Base-by-base conservation (phyloP, 768 basidiomycete genomes). In the Strobilomyces echinocephalus region DNA sequence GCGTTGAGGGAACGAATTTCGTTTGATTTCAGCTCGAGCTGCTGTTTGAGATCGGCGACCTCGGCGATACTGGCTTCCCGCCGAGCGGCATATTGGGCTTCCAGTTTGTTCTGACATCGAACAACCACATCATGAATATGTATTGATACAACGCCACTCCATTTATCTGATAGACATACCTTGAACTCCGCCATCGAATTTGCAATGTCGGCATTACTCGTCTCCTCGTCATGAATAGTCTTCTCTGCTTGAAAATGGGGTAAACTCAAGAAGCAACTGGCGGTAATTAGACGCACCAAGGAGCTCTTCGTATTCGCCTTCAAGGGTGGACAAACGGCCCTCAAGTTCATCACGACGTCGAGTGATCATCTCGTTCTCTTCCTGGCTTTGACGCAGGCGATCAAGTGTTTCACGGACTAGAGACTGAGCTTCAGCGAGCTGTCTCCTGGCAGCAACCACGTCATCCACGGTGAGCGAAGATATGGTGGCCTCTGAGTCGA, bases 251-350 rank as follows among this genome's bases (percentile, higher is more conserved):
- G 41, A 33, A 18, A 44, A 61, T 54, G 54, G 54, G 34, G 16
- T 50, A 40, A 60, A 46, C 35, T 45, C 33, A 47, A 47, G 14
- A 56, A 41, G 18, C 18, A n/a, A 14, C 8, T 14, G 35, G 35
- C 15, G 16, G 18, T 49, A 53, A 38, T 45, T 26, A 50, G 38
- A 74, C 84, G 59, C 58, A 93, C 94, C 95, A 31, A 99, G 79
- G 24, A 98, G 79, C 71, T 98, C 97, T 71, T 99, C 97, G 62
- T 97, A 98, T 65, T 98, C 97, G 4, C 88, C 77, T 72, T 98
- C 95, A 28, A 98, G 74, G 42, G 84, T 79, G 35, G 82, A 71
- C 45, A 97, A 77, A 54, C 95, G 80, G 38, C 79, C 74, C 72
- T 99, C 95, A 39, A 98, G 72, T 66, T 99, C 97, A 57, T 92